A percentile compares a stretch with the other conserved stretches of the same genome.
These are phyloP conservation scores for Fraxinus albicans DNA, from an alignment of 305 asterid genomes.

Conservation along the genomic window DNA sequence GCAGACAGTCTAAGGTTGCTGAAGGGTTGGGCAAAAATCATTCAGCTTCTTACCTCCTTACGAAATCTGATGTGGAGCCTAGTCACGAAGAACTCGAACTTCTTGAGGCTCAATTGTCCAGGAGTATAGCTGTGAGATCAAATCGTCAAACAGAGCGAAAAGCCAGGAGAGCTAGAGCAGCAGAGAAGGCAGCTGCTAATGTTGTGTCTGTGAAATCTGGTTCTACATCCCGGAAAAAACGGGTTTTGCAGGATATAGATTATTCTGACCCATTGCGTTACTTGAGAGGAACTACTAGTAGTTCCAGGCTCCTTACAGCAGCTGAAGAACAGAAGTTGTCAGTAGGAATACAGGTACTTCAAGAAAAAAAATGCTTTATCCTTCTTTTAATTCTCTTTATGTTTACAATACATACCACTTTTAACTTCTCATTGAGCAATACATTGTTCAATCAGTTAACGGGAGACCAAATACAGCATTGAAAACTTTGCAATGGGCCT, in stretches of 20 bases:
- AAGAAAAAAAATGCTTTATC: neutral
- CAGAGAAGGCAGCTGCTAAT: conserved; percentile 68
- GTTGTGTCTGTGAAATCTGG: conserved; percentile 68
- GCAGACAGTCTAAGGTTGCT: conserved; percentile 38
- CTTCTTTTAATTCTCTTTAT: neutral
- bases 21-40: conserved; percentile 37
- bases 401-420: neutral
- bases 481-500: neutral
- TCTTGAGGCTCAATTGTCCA: conserved; percentile 54
- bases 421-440: neutral
- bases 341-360: conserved; percentile 77
- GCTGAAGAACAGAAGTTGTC: conserved; percentile 84
- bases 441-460: neutral
- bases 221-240: conserved; percentile 64
- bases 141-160: conserved; percentile 80
- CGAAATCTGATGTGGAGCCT: conserved; percentile 59
- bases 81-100: conserved; percentile 67
- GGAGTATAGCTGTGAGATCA: conserved; percentile 68
- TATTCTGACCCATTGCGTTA: conserved; percentile 80
- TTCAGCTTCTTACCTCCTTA: conserved; percentile 28
- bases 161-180: conserved; percentile 69
- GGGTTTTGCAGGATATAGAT: conserved; percentile 66
- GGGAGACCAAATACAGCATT: neutral
- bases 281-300: conserved; percentile 69
- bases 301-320: conserved; percentile 73